These are phyloP conservation scores for Hypomontagnella monticulosa DNA, from an alignment of 495 filamentous ascomycete species.

Conservation along the genomic window DNA sequence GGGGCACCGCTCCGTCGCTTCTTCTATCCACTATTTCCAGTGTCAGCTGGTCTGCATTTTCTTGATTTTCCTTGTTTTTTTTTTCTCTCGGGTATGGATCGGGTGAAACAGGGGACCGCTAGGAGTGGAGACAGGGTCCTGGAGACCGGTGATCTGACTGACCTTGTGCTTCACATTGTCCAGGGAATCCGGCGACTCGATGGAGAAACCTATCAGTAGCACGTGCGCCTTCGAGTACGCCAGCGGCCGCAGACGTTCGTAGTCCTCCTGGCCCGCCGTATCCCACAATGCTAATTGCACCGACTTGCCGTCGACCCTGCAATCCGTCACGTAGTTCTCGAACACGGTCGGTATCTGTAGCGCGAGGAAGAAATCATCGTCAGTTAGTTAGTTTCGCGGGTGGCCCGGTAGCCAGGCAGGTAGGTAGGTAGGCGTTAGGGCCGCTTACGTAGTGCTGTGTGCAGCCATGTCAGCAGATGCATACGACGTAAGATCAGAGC, in stretches of 20 bases:
- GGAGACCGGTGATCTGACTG: conserved; percentile 44
- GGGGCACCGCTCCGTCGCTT: conserved; percentile 94
- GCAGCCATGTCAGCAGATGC: conserved; percentile 31
- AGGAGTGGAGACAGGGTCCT: background rate
- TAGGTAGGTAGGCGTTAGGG: background rate
- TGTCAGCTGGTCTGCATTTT: conserved; percentile 10
- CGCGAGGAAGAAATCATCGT: conserved; percentile 24
- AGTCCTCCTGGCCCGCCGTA: conserved; percentile 99
- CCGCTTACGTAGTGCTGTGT: conserved; percentile 75
- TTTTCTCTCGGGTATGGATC: background rate
- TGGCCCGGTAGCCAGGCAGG: no score
- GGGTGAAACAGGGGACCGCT: background rate
- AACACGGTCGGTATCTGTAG: conserved; percentile 95
- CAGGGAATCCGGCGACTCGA: conserved; percentile 95
- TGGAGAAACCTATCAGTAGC: conserved; percentile 93
- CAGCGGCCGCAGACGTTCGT: conserved; percentile 91
- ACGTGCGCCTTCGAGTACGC: conserved; percentile 99
- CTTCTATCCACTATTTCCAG: conserved; percentile 83
- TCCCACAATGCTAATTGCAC: conserved; percentile 99
- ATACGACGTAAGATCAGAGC: background rate
- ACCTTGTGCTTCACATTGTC: conserved; percentile 99
- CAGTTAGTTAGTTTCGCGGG: conserved; percentile 47
- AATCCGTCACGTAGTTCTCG: conserved; percentile 99
- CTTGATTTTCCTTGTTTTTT: background rate
- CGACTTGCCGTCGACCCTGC: conserved; percentile 95